These are phyloP conservation scores for Penicillium sp. DNA, from an alignment of 2,329 filamentous ascomycete genomes.

Conservation along the genomic window DNA sequence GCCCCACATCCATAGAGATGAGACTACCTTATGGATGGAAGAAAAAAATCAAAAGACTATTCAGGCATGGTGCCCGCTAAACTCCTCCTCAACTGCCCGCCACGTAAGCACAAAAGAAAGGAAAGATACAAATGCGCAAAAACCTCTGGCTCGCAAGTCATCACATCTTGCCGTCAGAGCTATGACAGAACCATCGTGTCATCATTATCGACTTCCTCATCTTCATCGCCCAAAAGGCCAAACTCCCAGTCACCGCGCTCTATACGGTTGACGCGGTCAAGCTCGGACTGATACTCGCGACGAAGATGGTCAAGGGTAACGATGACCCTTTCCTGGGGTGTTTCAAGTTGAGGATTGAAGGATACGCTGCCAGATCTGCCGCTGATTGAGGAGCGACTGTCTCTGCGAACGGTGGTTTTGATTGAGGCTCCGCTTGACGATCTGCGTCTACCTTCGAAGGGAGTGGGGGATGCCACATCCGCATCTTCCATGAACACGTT, in stretches of 20 bases:
- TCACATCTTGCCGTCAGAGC: neutral
- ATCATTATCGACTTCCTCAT: slow-evolving; percentile 38
- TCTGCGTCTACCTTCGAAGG: slow-evolving; percentile 24
- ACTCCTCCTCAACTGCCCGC: slow-evolving; percentile 22
- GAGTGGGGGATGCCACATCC: slow-evolving; percentile 24
- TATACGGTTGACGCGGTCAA: slow-evolving; percentile 86
- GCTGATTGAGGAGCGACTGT: slow-evolving; percentile 29
- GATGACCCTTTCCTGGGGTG: slow-evolving; percentile 67
- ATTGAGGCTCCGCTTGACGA: slow-evolving; percentile 29
- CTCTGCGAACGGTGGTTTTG: slow-evolving; percentile 25
- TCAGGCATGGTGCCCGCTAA: slow-evolving; percentile 14
- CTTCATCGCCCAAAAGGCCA: slow-evolving; percentile 42
- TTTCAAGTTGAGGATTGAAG: slow-evolving; percentile 21
- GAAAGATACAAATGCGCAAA: slow-evolving; percentile 3
- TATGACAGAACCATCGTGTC: slow-evolving; percentile 42
- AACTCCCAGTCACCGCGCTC: slow-evolving; percentile 89
- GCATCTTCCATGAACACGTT: slow-evolving; percentile 46
- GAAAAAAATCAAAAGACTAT: slow-evolving; percentile 14
- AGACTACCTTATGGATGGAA: slow-evolving; percentile 22
- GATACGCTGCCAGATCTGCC: slow-evolving; percentile 14
- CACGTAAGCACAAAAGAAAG: slow-evolving; percentile 13
- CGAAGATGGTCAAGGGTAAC: slow-evolving; percentile 84
- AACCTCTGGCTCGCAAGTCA: slow-evolving; percentile 1
- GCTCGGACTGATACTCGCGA: slow-evolving; percentile 84
- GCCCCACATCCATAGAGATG: slow-evolving; percentile 18